Conservation (phyloP, 176 grass and related monocot species). For the Hsuehochloa calcarea region DNA sequence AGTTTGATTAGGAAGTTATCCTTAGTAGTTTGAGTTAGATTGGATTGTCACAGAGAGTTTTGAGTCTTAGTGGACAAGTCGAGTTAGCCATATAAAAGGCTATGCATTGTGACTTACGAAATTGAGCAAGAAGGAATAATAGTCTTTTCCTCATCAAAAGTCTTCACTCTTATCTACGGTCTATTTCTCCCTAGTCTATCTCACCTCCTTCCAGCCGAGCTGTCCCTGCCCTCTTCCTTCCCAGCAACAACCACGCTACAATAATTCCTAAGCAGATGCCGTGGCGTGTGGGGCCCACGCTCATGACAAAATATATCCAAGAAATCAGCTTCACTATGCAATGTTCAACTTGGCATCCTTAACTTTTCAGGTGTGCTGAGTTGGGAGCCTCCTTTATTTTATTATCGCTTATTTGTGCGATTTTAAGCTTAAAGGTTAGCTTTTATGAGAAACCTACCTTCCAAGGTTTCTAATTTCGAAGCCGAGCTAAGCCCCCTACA, state of each 20-base stretch:
- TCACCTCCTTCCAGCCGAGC: neutral
- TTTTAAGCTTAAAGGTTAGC: conserved; percentile 8
- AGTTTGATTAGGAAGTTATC: neutral
- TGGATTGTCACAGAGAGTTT: neutral
- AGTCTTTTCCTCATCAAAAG: neutral
- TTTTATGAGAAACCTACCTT: neutral
- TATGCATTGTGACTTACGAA: neutral
- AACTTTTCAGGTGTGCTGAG: neutral
- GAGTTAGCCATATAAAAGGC: neutral
- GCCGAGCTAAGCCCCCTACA: neutral
- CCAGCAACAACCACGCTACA: neutral
- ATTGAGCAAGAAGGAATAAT: neutral
- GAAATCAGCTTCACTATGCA: neutral
- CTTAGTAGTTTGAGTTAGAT: neutral
- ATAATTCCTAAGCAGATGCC: neutral
- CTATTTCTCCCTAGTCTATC: neutral
- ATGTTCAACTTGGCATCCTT: conserved; percentile 5
- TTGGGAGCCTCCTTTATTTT: neutral
- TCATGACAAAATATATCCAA: neutral
- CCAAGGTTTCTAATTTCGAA: neutral
- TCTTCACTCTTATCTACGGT: neutral
- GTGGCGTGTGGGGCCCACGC: too few relatives aligned
- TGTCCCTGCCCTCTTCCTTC: neutral
- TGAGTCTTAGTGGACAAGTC: neutral
- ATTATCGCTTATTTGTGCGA: neutral